Percentiles rank a stretch among this genome's conserved stretches.
phyloP scores from a whole-genome alignment of 768 basidiomycete genomes.

The Gyrodon lividus region DNA sequence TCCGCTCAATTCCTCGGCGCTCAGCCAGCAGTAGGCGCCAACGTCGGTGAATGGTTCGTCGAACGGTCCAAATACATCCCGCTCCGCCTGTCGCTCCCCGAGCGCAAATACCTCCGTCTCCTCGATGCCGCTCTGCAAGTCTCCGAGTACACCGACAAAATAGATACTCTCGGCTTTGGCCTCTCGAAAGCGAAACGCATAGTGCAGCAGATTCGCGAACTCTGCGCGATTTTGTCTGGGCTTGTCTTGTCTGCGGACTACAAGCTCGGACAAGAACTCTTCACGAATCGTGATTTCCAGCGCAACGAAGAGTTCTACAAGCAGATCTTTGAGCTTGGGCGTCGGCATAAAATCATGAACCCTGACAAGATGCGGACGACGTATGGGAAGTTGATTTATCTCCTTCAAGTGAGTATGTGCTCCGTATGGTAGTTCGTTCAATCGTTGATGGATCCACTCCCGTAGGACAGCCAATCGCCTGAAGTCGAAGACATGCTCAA shows the following conservation, averaged over 20 bases:
- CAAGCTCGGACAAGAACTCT: constrained; percentile 85
- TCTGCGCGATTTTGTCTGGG: constrained; percentile 86
- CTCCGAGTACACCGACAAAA: constrained; percentile 89
- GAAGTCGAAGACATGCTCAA: constrained; percentile 78
- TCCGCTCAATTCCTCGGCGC: constrained; percentile 42
- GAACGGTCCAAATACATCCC: constrained; percentile 82
- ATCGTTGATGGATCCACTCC: not conserved
- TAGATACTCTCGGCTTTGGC: constrained; percentile 77
- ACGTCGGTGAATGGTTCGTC: constrained; percentile 83
- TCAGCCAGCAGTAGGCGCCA: constrained; percentile 57
- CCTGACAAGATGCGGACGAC: constrained; percentile 90
- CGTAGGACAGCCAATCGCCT: constrained; percentile 78
- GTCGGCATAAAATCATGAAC: constrained; percentile 89
- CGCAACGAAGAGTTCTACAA: constrained; percentile 81
- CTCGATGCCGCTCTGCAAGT: constrained; percentile 83
- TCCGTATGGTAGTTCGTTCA: not conserved
- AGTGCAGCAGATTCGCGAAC: constrained; percentile 81
- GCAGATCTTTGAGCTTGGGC: constrained; percentile 75
- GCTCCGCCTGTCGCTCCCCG: constrained; percentile 66
- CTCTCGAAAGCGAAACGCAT: constrained; percentile 85
- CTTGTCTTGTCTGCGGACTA: constrained; percentile 82
- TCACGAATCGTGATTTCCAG: constrained; percentile 78
- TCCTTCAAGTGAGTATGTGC: constrained; percentile 60
- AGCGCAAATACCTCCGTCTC: constrained; percentile 83
- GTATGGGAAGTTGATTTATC: constrained; percentile 83